These are phyloP conservation scores for Geosmithia morbida DNA, from an alignment of 2,329 filamentous ascomycete genomes.

Conservation along the genomic window DNA sequence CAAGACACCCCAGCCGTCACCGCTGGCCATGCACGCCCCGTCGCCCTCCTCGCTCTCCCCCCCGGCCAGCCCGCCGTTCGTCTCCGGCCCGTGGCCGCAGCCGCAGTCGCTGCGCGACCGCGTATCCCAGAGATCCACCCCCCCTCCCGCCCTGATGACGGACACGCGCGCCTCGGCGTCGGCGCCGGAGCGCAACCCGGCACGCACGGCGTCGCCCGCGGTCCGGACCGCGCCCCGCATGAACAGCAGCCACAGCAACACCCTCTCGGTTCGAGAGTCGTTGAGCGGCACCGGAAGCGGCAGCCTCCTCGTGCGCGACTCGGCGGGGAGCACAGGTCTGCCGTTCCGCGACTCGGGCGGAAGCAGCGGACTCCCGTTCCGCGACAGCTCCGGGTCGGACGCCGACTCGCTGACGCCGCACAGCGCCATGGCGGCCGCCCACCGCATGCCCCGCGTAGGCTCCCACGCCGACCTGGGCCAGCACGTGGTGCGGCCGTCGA, in stretches of 20 bases:
- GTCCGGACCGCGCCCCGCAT: background rate
- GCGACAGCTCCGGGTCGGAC: background rate
- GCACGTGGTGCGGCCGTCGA: slow-evolving; percentile 9
- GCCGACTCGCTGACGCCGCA: background rate
- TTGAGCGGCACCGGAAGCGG: background rate
- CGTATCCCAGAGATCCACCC: slow-evolving; percentile 31
- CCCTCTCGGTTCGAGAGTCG: background rate
- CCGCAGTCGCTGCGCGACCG: slow-evolving; percentile 26
- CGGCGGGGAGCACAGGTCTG: slow-evolving; percentile 4
- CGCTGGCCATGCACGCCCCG: slow-evolving; percentile 17
- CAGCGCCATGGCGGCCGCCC: background rate
- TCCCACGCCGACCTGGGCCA: slow-evolving; percentile 18
- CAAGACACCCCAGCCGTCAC: slow-evolving; percentile 31
- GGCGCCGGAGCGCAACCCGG: background rate
- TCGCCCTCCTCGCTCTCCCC: background rate
- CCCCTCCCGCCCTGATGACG: slow-evolving; percentile 17
- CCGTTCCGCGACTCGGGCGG: background rate
- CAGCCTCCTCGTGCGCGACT: background rate
- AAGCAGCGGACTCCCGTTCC: slow-evolving; percentile 5
- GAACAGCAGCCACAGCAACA: background rate
- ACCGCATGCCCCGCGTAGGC: slow-evolving; percentile 6
- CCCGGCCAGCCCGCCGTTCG: slow-evolving; percentile 1
- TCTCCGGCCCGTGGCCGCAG: background rate
- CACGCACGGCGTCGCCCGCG: background rate
- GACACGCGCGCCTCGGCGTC: slow-evolving; percentile 29